phyloP scores from a whole-genome alignment of 306 rosid species.

The Vigna reflexopilosa region DNA sequence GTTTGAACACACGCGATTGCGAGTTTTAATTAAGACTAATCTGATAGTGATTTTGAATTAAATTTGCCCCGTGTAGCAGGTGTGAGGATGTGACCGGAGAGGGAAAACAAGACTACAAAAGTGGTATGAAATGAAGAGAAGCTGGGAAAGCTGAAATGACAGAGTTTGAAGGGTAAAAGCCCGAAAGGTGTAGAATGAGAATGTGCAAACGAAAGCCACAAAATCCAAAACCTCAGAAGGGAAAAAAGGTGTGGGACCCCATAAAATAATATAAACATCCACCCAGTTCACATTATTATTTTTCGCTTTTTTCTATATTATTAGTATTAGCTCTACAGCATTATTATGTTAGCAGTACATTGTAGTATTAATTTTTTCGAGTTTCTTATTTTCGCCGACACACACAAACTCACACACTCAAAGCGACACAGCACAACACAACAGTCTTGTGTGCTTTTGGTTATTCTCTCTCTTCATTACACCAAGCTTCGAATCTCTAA shows the following conservation, averaged over 20 bases:
- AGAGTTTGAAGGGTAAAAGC: constrained; percentile 31
- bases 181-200: constrained; percentile 44
- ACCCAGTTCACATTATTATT: constrained; percentile 15
- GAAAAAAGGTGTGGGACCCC: constrained; percentile 29
- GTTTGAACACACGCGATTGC: not conserved
- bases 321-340: not conserved
- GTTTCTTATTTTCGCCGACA: constrained; percentile 65
- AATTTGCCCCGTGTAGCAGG: not conserved
- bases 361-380: not conserved
- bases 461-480: constrained; percentile 71
- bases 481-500: constrained; percentile 77
- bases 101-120: not conserved
- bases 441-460: constrained; percentile 20
- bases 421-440: not conserved
- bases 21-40: not conserved
- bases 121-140: not conserved
- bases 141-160: constrained; percentile 29
- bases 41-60: no score
- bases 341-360: no score
- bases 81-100: not conserved
- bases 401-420: constrained; percentile 37
- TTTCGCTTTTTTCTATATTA: not conserved
- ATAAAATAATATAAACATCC: not conserved
- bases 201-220: constrained; percentile 26
- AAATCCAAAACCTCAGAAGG: constrained; percentile 42